Evolutionary conservation across 2,329 filamentous ascomycete species (phyloP), one percentile per base, ranked within the genome.

Genomic region (Epichloe aotearoae): DNA sequence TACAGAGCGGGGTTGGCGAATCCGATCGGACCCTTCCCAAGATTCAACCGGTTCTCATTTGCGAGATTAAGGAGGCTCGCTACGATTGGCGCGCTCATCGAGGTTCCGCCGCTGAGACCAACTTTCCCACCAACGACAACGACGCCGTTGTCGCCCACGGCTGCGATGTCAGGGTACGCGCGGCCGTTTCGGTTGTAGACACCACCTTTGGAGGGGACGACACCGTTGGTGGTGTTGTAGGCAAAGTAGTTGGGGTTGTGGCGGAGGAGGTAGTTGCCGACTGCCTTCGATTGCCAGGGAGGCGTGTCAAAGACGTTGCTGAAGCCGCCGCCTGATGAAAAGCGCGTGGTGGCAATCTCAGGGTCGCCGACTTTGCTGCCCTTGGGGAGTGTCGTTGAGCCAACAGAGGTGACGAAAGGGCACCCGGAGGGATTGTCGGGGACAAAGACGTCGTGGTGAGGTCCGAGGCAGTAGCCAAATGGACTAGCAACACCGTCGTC

Each of bases 351-450:
- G 19, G 58, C 55, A 1, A 36, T 40, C 49, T 59, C 58, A 6
- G 19, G 15, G 40, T 47, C 26, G 20, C 44, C 47, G 20, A 50
- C 38, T 5, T 47, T 48, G 30, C 52, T 47, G 34, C 57, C 55
- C 3, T 36, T 39, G 5, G 55, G 52, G 15, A 61, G 50, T 71
- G 64, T 59, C 0, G 75, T 77, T 14, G 73, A 73, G 17, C 75
- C 74, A 3, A 77, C 73, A 4, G 70, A 64, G 0, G 72, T 74
- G 23, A 77, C 62, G 56, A 70, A 77, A 0, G 74, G 74, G 51
- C 74, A 77, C 6, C 64, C 66, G 1, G 62, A 64, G 0, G 73
- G 72, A 56, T 75, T 74, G 3, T 62, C 62, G 1, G 73, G 72
- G 50, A 71, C 73, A 63, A 76, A 77, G 26, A 63, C 59, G 19